Evolutionary conservation across 768 basidiomycete genomes (phyloP), one percentile per base, ranked within the genome.

Genomic region (Serendipita vermifera): DNA sequence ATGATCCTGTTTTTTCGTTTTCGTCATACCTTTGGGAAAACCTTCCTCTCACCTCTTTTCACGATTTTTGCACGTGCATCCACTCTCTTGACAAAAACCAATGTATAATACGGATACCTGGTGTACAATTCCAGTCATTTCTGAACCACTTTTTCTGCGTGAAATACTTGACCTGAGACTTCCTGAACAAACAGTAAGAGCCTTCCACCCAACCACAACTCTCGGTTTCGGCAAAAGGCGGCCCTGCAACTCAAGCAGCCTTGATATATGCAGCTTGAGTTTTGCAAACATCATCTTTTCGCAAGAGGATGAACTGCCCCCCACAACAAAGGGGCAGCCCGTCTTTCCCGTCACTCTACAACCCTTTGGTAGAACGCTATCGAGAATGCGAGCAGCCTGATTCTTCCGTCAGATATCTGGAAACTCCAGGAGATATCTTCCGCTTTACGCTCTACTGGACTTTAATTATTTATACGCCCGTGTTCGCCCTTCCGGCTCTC

Each of bases 361-460:
- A 43, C 41, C 41, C 24, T 24, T 22, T 13, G 14, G 11, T 43
- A 9, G 41, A 43, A 22, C 41, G 41, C 11, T 43, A 15, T 22
- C 41, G 41, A 1, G 41, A 43, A 11, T 43, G 41, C 24, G 41
- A 43, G 24, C 41, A 43, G 20, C 11, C 24, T 22, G 14, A 43
- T 22, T 11, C 41, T 15, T 43, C 41, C 41, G 41, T 43, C 24
- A 11, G 15, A 22, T 43, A 43, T 43, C 24, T 43, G 24, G 41
- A 43, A 22, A 43, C 11, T 11, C 14, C 41, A 1, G 41, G 41
- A 75, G 74, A 73, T 39, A 59, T 76, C 40, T 75, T 74, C 61
- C 65, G 60, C 11, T 75, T 75, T 64, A 75, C 73, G 7, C 66
- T 76, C 9, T 75, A 74, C 60, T 75, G 74, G 74, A 73, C 72